Evolutionary conservation across 768 basidiomycete species (phyloP), one percentile per base, ranked within the genome.

Genomic region (Trametes sanguinea): DNA sequence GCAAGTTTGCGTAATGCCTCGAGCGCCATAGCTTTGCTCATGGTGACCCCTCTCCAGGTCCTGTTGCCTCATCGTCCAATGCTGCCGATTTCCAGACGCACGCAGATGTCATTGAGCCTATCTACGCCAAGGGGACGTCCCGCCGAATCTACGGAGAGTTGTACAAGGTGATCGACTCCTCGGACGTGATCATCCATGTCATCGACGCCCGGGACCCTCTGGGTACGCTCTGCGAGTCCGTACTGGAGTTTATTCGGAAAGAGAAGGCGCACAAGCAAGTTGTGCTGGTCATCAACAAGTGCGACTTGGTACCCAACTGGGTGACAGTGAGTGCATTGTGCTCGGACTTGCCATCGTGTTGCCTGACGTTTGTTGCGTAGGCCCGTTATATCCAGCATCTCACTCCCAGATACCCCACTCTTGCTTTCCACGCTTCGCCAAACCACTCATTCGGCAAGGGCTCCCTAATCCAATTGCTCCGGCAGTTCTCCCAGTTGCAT

Each of bases 401-500:
- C 22, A 96, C 94, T 0, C 92, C 95, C 50, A 87, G 88, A 58
- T 97, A 94, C 70, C 96, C 96, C 8, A 98, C 96, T 5, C 90
- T 99, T 68, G 96, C 96, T 2, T 98, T 98, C 82, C 96, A 99
- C 73, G 97, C 96, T 6, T 98, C 96, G 22, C 95, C 95, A 47
- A 97, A 97, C 74, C 95, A 99, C 78, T 97, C 96, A 1, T 99
- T 99, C 71, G 97, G 96, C 69, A 98, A 99, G 77, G 96, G 96
- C 17, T 94, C 97, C 17, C 87, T 99, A 63, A 99, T 99, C 69
- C 95, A 97, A 75, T 85, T 98, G 47, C 83, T 99, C 48, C 86
- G 97, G 30, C 97, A 98, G 72, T 99, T 99, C 75, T 91, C 95
- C 4, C 92, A 93, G 67, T 85, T 98, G 40, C 97, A 98, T 76